Evolutionary conservation across 2,329 filamentous ascomycete genomes (phyloP), one percentile per base, ranked within the genome.

Genomic region (Zalaria obscura): DNA sequence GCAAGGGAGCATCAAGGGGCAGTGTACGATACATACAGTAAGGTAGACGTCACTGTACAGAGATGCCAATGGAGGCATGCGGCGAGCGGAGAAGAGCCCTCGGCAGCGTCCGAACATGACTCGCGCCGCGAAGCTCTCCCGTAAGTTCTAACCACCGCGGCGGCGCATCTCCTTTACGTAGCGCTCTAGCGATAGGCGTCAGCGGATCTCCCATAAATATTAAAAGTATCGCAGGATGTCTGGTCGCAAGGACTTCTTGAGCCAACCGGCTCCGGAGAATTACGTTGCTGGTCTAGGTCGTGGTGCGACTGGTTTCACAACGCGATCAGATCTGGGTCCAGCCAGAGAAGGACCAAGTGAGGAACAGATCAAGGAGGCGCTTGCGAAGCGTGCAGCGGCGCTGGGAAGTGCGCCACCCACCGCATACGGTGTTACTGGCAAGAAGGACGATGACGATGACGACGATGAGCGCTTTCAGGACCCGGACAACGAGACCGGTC

Each of bases 281-380:
- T 73, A 73, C 52, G 89, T 98, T 48, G 91, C 91, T 49, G 91
- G 91, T 75, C 79, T 98, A 48, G 91, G 91, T 65, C 83, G 93
- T 72, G 91, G 91, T 66, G 93, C 93, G 25, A 98, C 91, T 5
- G 91, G 93, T 46, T 98, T 98, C 67, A 96, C 91, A 10, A 98
- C 91, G 34, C 79, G 93, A 55, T 96, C 89, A 43, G 91, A 98
- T 73, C 72, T 98, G 44, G 91, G 93, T 44, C 91, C 93, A 39
- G 89, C 89, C 45, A 77, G 89, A 54, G 89, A 95, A 67, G 91
- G 91, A 10, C 91, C 91, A 38, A 94, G 84, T 39, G 89, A 95
- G 55, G 91, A 98, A 59, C 89, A 96, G 65, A 95, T 98, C 66
- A 95, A 96, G 62, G 91, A 94, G 62, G 88, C 86, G 47, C 81